Evolutionary conservation across 2,329 filamentous ascomycete genomes (phyloP).

Genomic region (Thielaviopsis musarum): DNA sequence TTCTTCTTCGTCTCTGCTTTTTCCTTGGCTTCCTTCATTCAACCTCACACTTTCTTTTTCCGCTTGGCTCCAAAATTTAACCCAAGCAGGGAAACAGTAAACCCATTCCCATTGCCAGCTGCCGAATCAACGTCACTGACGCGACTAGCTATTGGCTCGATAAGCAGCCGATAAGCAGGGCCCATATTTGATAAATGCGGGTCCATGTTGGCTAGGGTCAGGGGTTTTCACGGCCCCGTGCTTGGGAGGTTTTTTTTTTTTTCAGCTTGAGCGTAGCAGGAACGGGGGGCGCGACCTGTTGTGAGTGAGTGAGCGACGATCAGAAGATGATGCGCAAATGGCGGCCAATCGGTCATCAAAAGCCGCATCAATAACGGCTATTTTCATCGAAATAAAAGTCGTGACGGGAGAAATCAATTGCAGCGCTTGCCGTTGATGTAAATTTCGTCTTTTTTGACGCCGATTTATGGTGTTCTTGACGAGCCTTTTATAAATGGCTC

Average conservation of each 20-base stretch:
- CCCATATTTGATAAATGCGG: slow-evolving; percentile 2
- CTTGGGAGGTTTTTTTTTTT: slow-evolving; percentile 4
- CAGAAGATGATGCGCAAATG: no score
- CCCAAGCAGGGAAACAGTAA: background rate
- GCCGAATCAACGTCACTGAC: slow-evolving; percentile 10
- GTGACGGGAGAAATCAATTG: background rate
- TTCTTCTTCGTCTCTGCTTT: slow-evolving; percentile 10
- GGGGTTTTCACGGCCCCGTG: slow-evolving; percentile 6
- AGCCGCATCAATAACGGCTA: background rate
- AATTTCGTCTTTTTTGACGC: background rate
- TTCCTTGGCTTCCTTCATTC: background rate
- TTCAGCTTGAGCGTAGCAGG: background rate
- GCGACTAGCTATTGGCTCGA: slow-evolving; percentile 5
- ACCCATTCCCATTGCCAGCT: background rate
- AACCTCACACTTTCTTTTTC: background rate
- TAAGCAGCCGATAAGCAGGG: slow-evolving; percentile 4
- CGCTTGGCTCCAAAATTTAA: background rate
- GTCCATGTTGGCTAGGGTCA: slow-evolving; percentile 7
- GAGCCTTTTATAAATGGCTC: background rate
- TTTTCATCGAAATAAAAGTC: background rate
- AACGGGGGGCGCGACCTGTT: background rate
- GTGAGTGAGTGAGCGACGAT: no score
- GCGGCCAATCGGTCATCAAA: background rate
- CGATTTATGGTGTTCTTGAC: background rate
- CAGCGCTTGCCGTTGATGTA: background rate